Evolutionary conservation across 805 yeast genomes (phyloP).

Genomic region (Wickerhamiella lipophila): DNA sequence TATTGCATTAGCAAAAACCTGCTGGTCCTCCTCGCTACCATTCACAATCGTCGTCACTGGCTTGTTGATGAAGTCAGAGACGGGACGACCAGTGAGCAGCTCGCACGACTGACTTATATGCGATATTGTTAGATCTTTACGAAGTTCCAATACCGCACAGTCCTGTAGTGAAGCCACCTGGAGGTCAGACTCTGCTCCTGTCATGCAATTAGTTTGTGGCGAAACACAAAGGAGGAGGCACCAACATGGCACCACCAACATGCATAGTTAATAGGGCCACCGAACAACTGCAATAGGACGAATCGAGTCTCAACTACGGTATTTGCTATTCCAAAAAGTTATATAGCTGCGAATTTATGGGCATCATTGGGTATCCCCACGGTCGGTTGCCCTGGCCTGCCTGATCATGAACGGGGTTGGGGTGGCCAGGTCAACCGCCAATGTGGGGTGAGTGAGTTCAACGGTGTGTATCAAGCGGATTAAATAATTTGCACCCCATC

Average conservation of each 20-base stretch:
- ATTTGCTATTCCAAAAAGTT: too few relatives aligned
- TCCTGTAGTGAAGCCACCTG: constrained; percentile 10
- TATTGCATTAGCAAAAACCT: constrained; percentile 21
- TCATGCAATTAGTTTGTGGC: not conserved
- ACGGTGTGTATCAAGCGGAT: too few relatives aligned
- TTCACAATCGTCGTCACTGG: constrained; percentile 21
- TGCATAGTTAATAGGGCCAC: too few relatives aligned
- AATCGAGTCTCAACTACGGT: too few relatives aligned
- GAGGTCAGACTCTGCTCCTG: constrained; percentile 9
- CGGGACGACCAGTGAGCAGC: constrained; percentile 44
- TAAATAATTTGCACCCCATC: too few relatives aligned
- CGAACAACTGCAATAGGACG: too few relatives aligned
- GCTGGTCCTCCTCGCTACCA: constrained; percentile 20
- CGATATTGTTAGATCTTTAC: constrained; percentile 62
- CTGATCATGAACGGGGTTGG: not conserved
- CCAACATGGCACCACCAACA: not conserved
- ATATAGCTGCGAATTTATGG: too few relatives aligned
- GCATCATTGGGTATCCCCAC: too few relatives aligned
- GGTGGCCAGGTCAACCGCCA: too few relatives aligned
- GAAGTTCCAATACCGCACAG: constrained; percentile 55
- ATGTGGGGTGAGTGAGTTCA: not conserved
- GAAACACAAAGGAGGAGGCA: not conserved
- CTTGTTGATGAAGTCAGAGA: constrained; percentile 17
- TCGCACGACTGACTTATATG: constrained; percentile 73
- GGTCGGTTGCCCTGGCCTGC: too few relatives aligned